These are phyloP conservation scores for Paragyromitra xinjiangensis DNA, from an alignment of 495 filamentous ascomycete species.

Conservation along the genomic window DNA sequence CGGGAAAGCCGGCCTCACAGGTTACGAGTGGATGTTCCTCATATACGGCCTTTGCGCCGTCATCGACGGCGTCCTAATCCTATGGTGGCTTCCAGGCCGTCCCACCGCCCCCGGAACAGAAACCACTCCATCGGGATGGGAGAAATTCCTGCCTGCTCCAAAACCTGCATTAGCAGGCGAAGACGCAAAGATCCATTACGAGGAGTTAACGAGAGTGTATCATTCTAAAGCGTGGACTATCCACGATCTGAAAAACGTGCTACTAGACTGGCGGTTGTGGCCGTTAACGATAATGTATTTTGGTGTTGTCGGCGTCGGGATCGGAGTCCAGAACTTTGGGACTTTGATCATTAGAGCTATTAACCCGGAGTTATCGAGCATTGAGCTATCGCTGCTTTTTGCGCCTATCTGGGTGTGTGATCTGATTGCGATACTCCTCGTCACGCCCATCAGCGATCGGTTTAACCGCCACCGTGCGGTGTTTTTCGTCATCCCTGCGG, in stretches of 20 bases:
- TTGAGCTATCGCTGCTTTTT: conserved; percentile 81
- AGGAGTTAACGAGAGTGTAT: conserved; percentile 83
- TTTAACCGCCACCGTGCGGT: conserved; percentile 84
- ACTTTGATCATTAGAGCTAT: conserved; percentile 85
- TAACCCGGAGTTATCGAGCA: conserved; percentile 72
- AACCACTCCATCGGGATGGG: conserved; percentile 35
- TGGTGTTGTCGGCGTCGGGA: conserved; percentile 89
- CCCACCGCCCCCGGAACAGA: conserved; percentile 72
- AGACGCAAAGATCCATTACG: conserved; percentile 83
- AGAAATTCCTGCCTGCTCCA: conserved; percentile 70
- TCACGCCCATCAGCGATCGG: conserved; percentile 85
- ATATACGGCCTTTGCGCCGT: conserved; percentile 81
- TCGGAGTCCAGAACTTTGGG: conserved; percentile 85
- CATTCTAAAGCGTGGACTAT: conserved; percentile 73
- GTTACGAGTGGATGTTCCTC: conserved; percentile 96
- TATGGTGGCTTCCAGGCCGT: conserved; percentile 92
- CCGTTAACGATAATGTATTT: conserved; percentile 91
- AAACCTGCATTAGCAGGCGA: conserved; percentile 76
- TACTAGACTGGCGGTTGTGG: conserved; percentile 87
- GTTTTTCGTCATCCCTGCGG: conserved; percentile 78
- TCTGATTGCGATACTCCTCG: conserved; percentile 85
- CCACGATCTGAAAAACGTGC: conserved; percentile 71
- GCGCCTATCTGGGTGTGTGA: conserved; percentile 89
- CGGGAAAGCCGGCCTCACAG: conserved; percentile 75
- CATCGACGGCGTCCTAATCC: conserved; percentile 71